A percentile compares a stretch with the other conserved stretches of the same genome.
Conservation (phyloP, 768 basidiomycete genomes). For the Hebeloma cylindrosporum region DNA sequence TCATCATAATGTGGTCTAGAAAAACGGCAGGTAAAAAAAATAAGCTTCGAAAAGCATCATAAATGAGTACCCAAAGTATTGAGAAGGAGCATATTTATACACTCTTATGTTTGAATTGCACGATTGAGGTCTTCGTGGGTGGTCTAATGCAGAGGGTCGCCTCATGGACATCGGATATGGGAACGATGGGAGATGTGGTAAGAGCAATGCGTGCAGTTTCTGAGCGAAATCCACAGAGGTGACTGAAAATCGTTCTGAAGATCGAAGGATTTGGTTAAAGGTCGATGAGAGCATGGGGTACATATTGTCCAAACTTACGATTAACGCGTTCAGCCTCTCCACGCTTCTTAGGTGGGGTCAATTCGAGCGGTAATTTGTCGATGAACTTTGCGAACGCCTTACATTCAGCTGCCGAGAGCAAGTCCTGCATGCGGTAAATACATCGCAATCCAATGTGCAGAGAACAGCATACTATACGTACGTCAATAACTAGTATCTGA, state of each 20-base stretch:
- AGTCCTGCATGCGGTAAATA: slow-evolving; percentile 36
- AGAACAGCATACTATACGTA: slow-evolving; percentile 29
- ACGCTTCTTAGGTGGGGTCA: slow-evolving; percentile 68
- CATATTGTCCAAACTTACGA: slow-evolving; percentile 41
- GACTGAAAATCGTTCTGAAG: slow-evolving; percentile 60
- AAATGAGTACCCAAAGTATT: slow-evolving; percentile 58
- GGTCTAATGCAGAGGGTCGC: slow-evolving; percentile 26
- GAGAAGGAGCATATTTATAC: slow-evolving; percentile 63
- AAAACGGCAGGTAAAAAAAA: background rate
- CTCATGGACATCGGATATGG: slow-evolving; percentile 41
- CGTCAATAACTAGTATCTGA: slow-evolving; percentile 64
- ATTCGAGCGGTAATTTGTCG: slow-evolving; percentile 56
- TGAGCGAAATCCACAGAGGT: slow-evolving; percentile 58
- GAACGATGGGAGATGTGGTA: slow-evolving; percentile 61
- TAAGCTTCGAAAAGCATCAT: background rate
- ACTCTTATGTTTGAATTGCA: slow-evolving; percentile 75
- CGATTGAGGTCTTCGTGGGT: slow-evolving; percentile 46
- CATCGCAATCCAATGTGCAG: background rate
- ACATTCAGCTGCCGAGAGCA: slow-evolving; percentile 63
- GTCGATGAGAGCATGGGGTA: background rate
- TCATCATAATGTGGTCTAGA: slow-evolving; percentile 73
- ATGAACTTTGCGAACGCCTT: slow-evolving; percentile 59
- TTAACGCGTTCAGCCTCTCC: slow-evolving; percentile 75
- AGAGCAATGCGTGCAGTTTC: slow-evolving; percentile 46
- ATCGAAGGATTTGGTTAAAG: background rate